Base-by-base conservation (phyloP, 2,329 filamentous ascomycete species). In the Colletotrichum sp. region DNA sequence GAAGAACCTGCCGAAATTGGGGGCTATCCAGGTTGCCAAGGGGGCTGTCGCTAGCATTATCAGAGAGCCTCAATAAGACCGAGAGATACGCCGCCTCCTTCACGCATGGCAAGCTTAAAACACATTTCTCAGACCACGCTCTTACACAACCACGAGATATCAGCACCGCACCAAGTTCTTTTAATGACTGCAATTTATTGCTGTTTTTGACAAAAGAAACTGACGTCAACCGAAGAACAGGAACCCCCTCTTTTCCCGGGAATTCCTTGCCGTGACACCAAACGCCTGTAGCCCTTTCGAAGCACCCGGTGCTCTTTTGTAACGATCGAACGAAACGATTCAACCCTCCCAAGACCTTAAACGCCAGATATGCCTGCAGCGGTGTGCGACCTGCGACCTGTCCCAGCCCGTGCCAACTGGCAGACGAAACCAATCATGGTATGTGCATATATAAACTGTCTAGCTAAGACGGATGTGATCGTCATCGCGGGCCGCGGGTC, bases 381-480 rank as follows among this genome's bases (percentile, higher is more conserved):
- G 16, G 28, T 60, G 63, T 32, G 36, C 36, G 22, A 39, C 36
- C 67, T 44, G 26, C 48, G 64, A 66, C 70, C 32, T 39, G 59
- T 64, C 44, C 48, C 28, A 18, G 28, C 57, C 64, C 34, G 24
- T 65, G 28, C 59, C 73, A 48, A 48, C 62, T 32, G 24, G 39
- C 57, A 72, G 74, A n/a, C 48, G 26, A 44, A 26, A 65, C 15
- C 13, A 60, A 36, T 13, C 16, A 36, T 55, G 57, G 22, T 36
- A 15, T 26, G 12, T 22, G 44, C 44, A 13, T 52, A 4, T 18
- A 13, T n/a, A n/a, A 36, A 34, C 7, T 5, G 3, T 62, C 48
- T 36, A 83, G 68, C 80, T 80, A 48, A 88, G 81, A 18, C 85
- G 85, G 63, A 87, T 84, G 68, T 83, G 9, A 81, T 81, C 16